A percentile compares a stretch with the other conserved stretches of the same genome.
Evolutionary conservation across 2,329 filamentous ascomycete species (phyloP).

Genomic region (Xylaria sp.): DNA sequence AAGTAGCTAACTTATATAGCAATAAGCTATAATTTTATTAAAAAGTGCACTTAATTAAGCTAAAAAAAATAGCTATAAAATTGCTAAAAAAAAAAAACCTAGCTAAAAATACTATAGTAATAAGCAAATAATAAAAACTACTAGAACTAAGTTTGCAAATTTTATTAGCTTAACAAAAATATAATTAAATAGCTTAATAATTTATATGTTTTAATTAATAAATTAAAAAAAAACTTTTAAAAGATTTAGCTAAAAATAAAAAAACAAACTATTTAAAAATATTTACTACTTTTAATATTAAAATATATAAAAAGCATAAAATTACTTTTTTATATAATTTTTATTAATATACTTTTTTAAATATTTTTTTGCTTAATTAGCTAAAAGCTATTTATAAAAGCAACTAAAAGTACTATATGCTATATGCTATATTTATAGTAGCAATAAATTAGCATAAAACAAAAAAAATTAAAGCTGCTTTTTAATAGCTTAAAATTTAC

Average conservation of each 20-base stretch:
- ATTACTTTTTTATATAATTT: slow-evolving; percentile 2
- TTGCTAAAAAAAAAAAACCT: background rate
- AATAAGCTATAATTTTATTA: background rate
- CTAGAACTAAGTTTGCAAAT: background rate
- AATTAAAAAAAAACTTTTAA: background rate
- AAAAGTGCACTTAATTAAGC: background rate
- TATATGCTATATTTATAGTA: slow-evolving; percentile 4
- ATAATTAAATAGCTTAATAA: background rate
- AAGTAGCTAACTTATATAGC: too few relatives aligned
- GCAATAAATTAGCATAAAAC: background rate
- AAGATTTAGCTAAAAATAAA: background rate
- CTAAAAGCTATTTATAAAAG: background rate
- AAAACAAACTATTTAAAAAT: background rate
- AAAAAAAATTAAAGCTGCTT: background rate
- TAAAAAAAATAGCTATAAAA: background rate
- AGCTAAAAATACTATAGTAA: background rate
- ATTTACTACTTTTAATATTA: background rate
- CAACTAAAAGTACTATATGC: background rate
- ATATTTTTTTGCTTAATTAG: slow-evolving; percentile 3
- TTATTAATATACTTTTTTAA: background rate
- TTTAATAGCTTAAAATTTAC: background rate
- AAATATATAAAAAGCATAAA: background rate
- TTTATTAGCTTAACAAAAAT: background rate
- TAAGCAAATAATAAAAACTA: background rate
- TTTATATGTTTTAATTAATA: background rate